These are phyloP conservation scores for Tubosaeta brunneosetosa DNA, from an alignment of 768 basidiomycete species.

Conservation along the genomic window DNA sequence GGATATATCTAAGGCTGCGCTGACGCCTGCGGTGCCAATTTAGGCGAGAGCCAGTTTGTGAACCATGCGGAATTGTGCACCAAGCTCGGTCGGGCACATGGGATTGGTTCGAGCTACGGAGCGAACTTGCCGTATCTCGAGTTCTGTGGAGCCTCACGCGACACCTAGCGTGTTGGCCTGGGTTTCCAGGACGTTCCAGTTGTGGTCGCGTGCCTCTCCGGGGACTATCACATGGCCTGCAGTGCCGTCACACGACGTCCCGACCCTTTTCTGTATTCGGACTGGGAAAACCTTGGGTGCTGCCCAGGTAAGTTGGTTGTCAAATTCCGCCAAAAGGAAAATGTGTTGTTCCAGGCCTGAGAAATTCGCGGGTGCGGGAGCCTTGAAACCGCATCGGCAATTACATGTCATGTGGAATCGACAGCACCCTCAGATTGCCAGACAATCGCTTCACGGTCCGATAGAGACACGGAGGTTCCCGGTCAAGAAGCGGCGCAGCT, in stretches of 20 bases:
- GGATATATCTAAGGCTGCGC: not conserved
- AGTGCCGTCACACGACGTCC: constrained; percentile 12
- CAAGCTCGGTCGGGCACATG: not conserved
- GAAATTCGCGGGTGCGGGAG: not conserved
- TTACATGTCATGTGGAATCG: constrained; percentile 7
- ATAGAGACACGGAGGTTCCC: not conserved
- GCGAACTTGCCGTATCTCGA: constrained; percentile 9
- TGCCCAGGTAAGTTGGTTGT: not conserved
- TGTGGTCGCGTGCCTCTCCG: not conserved
- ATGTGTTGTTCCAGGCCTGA: not conserved
- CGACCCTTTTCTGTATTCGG: constrained; percentile 9
- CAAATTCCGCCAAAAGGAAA: not conserved
- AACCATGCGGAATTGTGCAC: not conserved
- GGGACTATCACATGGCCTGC: constrained; percentile 4
- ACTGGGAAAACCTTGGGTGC: not conserved
- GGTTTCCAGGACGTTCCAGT: not conserved
- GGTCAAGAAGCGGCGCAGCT: constrained; percentile 42
- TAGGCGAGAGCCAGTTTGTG: not conserved
- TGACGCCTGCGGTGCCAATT: not conserved
- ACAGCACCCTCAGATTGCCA: constrained; percentile 2
- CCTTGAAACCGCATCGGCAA: constrained; percentile 20
- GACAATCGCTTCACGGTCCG: constrained; percentile 7
- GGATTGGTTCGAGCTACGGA: constrained; percentile 7
- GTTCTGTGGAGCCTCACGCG: not conserved
- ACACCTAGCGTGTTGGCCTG: not conserved